Base-by-base conservation (phyloP, 345 rosid species). In the Salix udensis region DNA sequence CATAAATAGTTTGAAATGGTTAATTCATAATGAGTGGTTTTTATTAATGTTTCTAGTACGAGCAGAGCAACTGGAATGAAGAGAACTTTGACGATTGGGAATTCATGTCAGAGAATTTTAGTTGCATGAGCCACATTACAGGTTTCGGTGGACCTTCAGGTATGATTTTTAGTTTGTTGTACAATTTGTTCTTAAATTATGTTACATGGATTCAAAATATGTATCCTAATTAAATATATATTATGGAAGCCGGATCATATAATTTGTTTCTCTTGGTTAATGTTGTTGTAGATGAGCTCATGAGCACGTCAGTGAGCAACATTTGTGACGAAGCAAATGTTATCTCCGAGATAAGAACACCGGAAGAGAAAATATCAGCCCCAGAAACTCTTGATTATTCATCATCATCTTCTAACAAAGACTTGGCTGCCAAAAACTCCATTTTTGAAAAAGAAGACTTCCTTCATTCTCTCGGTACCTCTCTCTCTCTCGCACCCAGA, bases 61-160 rank as follows among this genome's bases (percentile, higher is more conserved):
- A 2, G 5, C 89, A 94, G 96, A 81, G 88, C 74, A 81, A 69
- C 86, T 84, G 85, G 87, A 85, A 86, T 77, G 77, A 86, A 78
- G 76, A 85, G 48, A 79, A 53, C 80, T 70, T 53, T 21, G 60
- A 73, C 74, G 80, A 83, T 46, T 87, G 95, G 91, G 88, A 77
- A 53, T 19, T 19, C 60, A 82, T 83, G 80, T 82, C 88, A 60
- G 92, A 86, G 87, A 77, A 83, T 80, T 86, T 84, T 80, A 86
- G 86, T 79, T 89, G 86, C 83, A 74, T 77, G 82, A 86, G 86
- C 79, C 85, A 81, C 68, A 44, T 79, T 12, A 80, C 84, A 34
- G 74, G 71, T 40, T 31, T 61, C 65, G 46, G 73, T 62, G 82
- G 85, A 55, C 70, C 82, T 76, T 77, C 86, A 79, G 94, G 94